These are phyloP conservation scores for Grammothele lineata DNA, from an alignment of 768 basidiomycete genomes.

Conservation along the genomic window DNA sequence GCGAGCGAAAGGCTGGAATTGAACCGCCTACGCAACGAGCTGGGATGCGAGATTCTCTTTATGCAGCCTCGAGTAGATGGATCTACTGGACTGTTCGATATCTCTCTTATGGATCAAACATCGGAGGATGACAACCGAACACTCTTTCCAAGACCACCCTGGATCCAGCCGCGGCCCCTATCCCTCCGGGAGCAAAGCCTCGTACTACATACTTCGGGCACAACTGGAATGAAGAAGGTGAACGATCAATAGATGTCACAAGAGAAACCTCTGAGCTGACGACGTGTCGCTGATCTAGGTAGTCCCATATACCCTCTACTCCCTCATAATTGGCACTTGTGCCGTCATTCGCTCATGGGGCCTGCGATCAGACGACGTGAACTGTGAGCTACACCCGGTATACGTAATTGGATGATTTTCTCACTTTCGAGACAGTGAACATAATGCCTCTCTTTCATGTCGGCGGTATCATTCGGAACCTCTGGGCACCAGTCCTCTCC, in stretches of 20 bases:
- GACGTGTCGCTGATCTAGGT: conserved; percentile 5
- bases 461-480: conserved; percentile 10
- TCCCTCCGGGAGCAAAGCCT: conserved; percentile 43
- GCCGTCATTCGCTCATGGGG: conserved; percentile 42
- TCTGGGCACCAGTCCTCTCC: conserved; percentile 11
- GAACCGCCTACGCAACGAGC: conserved; percentile 26
- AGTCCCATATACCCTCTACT: conserved; percentile 40
- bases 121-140: conserved; percentile 8
- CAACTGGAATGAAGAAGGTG: conserved; percentile 49
- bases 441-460: conserved; percentile 18
- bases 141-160: conserved; percentile 1
- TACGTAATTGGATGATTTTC: not conserved
- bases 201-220: conserved; percentile 56
- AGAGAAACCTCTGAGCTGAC: no score
- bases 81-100: conserved; percentile 12
- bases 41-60: conserved; percentile 38
- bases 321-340: conserved; percentile 41
- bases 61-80: conserved; percentile 5
- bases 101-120: conserved; percentile 10
- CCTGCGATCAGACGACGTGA: conserved; percentile 36
- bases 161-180: conserved; percentile 31
- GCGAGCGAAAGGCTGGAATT: conserved; percentile 36
- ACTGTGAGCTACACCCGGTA: conserved; percentile 31
- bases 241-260: no score
- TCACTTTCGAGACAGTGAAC: conserved; percentile 15